A percentile compares a stretch with the other conserved stretches of the same genome.
phyloP scores from a whole-genome alignment of 2,329 filamentous ascomycete genomes.

The Clonostachys rosea region DNA sequence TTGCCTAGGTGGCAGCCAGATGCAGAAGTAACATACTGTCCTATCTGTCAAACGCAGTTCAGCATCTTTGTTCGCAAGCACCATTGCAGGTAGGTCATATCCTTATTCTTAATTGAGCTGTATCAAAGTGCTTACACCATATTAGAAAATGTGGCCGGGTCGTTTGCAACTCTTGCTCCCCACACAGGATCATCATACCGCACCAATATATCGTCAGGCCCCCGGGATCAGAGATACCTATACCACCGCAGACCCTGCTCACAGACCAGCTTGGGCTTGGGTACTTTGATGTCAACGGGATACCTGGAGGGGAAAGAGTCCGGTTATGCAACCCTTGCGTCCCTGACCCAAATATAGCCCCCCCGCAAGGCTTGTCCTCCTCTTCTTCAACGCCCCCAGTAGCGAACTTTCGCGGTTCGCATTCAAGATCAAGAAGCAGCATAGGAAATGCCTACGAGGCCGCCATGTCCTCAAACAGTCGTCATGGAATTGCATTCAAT shows the following conservation, averaged over 20 bases:
- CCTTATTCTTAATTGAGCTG: background rate
- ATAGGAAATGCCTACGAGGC: constrained; percentile 23
- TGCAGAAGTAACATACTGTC: constrained; percentile 73
- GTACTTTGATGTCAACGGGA: constrained; percentile 35
- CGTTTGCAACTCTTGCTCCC: constrained; percentile 85
- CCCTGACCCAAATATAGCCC: constrained; percentile 55
- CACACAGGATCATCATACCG: constrained; percentile 91
- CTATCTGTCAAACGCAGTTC: constrained; percentile 78
- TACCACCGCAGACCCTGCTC: constrained; percentile 23
- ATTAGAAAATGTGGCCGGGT: constrained; percentile 84
- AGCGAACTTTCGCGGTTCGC: constrained; percentile 21
- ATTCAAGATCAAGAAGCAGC: constrained; percentile 38
- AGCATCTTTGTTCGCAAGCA: constrained; percentile 85
- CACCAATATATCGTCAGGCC: constrained; percentile 88
- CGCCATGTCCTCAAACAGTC: constrained; percentile 14
- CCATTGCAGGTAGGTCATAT: constrained; percentile 66
- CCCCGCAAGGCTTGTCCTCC: constrained; percentile 38
- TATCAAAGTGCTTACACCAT: background rate
- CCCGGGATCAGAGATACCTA: constrained; percentile 40
- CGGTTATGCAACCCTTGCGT: constrained; percentile 59
- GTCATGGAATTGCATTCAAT: constrained; percentile 22
- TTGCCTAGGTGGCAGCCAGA: constrained; percentile 88
- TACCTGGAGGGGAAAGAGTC: constrained; percentile 52
- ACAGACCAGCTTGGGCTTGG: constrained; percentile 30
- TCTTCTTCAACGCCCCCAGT: constrained; percentile 24